phyloP scores from a whole-genome alignment of 371 early-diverging fungal species.

The Mucor mucedo region DNA sequence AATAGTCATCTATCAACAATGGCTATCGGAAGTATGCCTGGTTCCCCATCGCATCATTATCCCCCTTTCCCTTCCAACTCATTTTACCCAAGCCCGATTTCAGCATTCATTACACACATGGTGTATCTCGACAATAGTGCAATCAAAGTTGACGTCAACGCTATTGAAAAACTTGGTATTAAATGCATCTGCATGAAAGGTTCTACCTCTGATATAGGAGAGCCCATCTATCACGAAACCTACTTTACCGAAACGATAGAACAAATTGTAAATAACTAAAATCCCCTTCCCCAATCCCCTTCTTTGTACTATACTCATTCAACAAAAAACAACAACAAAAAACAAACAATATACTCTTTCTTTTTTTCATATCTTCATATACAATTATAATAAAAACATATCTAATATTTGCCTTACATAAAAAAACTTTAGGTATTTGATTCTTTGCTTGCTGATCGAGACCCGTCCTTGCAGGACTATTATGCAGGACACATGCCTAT shows the following conservation, averaged over 20 bases:
- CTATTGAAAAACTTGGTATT: conserved; percentile 69
- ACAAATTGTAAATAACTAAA: conserved; percentile 22
- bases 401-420: too few relatives aligned
- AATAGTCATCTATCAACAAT: conserved; percentile 7
- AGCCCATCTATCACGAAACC: conserved; percentile 31
- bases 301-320: too few relatives aligned
- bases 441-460: too few relatives aligned
- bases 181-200: conserved; percentile 56
- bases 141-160: conserved; percentile 61
- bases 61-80: conserved; percentile 44
- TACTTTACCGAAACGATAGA: conserved; percentile 27
- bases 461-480: too few relatives aligned
- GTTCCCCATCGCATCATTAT: conserved; percentile 34
- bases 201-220: conserved; percentile 18
- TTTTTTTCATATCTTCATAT: too few relatives aligned
- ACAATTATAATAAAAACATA: too few relatives aligned
- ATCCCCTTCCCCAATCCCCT: background rate
- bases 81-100: conserved; percentile 52
- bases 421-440: too few relatives aligned
- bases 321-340: too few relatives aligned
- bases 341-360: too few relatives aligned
- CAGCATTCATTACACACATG: conserved; percentile 71
- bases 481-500: too few relatives aligned
- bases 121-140: conserved; percentile 55
- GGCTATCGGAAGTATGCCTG: conserved; percentile 26